A percentile compares a stretch with the other conserved stretches of the same genome.
Evolutionary conservation across 2,329 filamentous ascomycete species (phyloP).

Genomic region (Bipolaris zeicola): DNA sequence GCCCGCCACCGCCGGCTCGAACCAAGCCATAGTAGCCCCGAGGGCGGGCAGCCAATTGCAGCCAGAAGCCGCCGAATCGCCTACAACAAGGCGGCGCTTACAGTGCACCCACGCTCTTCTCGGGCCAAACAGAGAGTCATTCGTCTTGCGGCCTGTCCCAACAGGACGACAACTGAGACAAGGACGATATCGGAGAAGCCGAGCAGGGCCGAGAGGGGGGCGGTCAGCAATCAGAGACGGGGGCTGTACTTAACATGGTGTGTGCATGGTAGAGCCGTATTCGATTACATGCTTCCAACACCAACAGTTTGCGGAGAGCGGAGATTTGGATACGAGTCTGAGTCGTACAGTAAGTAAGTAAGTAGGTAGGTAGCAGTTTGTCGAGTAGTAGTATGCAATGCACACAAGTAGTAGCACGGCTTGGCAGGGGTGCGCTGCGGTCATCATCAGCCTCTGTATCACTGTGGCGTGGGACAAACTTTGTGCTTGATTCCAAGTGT

Average conservation of each 20-base stretch:
- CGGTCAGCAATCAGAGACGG: background rate
- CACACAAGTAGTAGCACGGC: background rate
- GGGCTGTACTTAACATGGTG: background rate
- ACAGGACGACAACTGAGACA: slow-evolving; percentile 1
- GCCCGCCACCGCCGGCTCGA: slow-evolving; percentile 4
- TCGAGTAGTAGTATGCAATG: background rate
- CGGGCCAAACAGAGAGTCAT: background rate
- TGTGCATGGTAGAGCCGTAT: background rate
- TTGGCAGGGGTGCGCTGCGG: background rate
- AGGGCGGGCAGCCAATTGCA: slow-evolving; percentile 15
- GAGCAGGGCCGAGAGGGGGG: background rate
- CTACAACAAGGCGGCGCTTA: slow-evolving; percentile 16
- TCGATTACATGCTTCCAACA: too few species aligned
- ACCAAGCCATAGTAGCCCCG: slow-evolving; percentile 7
- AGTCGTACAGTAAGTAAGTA: background rate
- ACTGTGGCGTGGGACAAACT: background rate
- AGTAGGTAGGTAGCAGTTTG: too few species aligned
- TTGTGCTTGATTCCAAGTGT: background rate
- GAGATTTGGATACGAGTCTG: background rate
- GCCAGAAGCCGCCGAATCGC: slow-evolving; percentile 1
- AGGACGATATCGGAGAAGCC: slow-evolving; percentile 18
- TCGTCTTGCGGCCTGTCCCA: slow-evolving; percentile 1
- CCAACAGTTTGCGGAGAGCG: background rate
- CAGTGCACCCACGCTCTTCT: slow-evolving; percentile 11
- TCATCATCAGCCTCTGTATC: background rate